These are phyloP conservation scores for Trichoderma gracile DNA, from an alignment of 2,329 filamentous ascomycete species.

Conservation along the genomic window DNA sequence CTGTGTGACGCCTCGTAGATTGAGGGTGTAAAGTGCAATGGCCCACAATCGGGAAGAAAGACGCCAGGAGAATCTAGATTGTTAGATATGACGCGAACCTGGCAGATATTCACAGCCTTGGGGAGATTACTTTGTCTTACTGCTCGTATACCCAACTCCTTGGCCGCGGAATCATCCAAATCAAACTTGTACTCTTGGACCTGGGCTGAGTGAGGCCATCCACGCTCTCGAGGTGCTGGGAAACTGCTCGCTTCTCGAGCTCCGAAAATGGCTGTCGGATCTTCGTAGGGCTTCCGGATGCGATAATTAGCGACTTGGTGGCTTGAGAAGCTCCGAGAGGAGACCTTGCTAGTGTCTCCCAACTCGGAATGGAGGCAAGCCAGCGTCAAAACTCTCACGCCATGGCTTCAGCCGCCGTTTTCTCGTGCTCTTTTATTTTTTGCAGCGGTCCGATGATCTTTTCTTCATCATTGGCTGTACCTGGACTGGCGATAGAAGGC, in stretches of 20 bases:
- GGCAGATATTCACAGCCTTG: no score
- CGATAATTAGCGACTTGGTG: slow-evolving; percentile 8
- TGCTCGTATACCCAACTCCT: no score
- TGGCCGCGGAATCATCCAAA: no score
- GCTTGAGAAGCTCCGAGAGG: slow-evolving; percentile 10
- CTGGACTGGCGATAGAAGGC: slow-evolving; percentile 8
- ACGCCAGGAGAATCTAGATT: no score
- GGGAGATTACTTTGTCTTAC: no score
- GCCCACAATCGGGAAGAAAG: no score
- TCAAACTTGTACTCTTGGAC: no score
- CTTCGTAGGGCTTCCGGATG: neutral
- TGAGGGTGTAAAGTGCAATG: neutral
- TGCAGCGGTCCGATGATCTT: neutral
- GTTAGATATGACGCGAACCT: no score
- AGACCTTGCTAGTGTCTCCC: neutral
- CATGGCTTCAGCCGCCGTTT: neutral
- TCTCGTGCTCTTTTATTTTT: neutral
- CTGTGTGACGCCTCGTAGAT: neutral
- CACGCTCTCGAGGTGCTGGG: neutral
- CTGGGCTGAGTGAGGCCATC: neutral
- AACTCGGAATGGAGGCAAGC: neutral
- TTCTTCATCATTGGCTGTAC: neutral
- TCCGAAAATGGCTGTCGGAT: neutral
- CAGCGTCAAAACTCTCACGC: neutral
- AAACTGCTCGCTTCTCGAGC: neutral